Percentiles rank a stretch among this genome's conserved stretches.
phyloP scores from a whole-genome alignment of 768 basidiomycete species.

The Leccinum rimulosum region DNA sequence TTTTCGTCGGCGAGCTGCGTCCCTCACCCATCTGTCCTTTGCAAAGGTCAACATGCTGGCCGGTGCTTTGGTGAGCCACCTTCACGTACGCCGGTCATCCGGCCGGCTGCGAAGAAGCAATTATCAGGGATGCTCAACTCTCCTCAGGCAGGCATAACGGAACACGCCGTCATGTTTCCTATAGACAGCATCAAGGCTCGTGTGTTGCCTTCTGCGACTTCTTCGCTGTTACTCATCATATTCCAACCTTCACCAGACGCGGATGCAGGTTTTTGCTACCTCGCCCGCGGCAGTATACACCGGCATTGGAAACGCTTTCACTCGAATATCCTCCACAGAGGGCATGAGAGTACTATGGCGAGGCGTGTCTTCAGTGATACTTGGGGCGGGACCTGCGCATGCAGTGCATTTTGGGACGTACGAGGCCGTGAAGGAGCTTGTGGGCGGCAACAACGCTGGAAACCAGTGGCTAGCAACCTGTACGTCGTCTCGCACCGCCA shows the following conservation, averaged over 20 bases:
- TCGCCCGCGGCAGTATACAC: conserved; percentile 85
- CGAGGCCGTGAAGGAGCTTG: conserved; percentile 91
- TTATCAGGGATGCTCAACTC: conserved; percentile 13
- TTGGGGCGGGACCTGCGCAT: conserved; percentile 97
- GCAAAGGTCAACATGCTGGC: conserved; percentile 92
- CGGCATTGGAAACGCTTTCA: conserved; percentile 86
- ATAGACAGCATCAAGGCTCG: conserved; percentile 96
- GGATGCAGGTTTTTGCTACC: conserved; percentile 96
- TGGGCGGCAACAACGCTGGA: conserved; percentile 74
- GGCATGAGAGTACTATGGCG: conserved; percentile 91
- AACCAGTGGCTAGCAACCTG: conserved; percentile 89
- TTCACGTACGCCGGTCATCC: conserved; percentile 3
- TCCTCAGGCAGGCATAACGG: conserved; percentile 91
- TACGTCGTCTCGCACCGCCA: conserved; percentile 39
- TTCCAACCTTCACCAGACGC: conserved; percentile 57
- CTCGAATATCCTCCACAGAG: conserved; percentile 91
- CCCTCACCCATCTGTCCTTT: conserved; percentile 13
- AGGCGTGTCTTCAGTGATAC: conserved; percentile 91
- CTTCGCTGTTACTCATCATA: conserved; percentile 8
- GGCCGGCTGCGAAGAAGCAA: neutral
- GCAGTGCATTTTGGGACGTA: conserved; percentile 97
- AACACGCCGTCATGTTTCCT: conserved; percentile 99
- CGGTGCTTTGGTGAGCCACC: conserved; percentile 79
- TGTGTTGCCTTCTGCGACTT: conserved; percentile 8
- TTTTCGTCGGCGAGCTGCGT: conserved; percentile 9